phyloP scores from a whole-genome alignment of 257 asterid species.

The Verbena officinalis region DNA sequence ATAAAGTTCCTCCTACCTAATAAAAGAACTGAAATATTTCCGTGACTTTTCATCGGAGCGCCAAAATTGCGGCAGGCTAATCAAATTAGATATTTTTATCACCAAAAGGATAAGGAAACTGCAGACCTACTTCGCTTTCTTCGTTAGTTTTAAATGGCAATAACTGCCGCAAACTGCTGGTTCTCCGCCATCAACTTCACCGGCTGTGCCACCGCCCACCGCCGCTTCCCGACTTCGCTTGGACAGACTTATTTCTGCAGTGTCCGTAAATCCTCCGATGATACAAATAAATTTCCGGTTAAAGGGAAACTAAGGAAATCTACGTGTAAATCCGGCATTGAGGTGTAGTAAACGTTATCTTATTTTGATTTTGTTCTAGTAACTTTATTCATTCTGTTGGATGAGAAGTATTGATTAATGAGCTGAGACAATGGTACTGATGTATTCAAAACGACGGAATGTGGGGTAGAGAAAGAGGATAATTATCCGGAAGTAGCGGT shows the following conservation, averaged over 20 bases:
- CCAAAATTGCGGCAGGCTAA: constrained; percentile 1
- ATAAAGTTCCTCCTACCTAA: neutral
- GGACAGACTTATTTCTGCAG: constrained; percentile 25
- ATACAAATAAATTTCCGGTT: constrained; percentile 25
- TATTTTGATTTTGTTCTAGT: neutral
- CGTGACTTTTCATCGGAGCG: neutral
- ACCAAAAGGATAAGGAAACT: constrained; percentile 40
- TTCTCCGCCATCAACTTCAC: constrained; percentile 41
- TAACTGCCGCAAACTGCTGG: constrained; percentile 47
- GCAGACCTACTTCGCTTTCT: constrained; percentile 25
- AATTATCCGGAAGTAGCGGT: neutral
- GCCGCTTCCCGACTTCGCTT: constrained; percentile 25
- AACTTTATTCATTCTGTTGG: neutral
- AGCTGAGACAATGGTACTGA: neutral
- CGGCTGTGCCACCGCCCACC: constrained; percentile 35
- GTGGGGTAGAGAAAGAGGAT: neutral
- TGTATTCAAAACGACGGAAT: neutral
- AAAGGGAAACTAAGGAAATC: constrained; percentile 32
- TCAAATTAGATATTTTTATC: constrained; percentile 21
- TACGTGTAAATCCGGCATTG: constrained; percentile 25
- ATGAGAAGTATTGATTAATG: neutral
- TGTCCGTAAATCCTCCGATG: constrained; percentile 30
- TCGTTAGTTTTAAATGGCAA: constrained; percentile 40
- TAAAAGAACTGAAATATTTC: neutral
- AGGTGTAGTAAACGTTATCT: constrained; percentile 27